Percentiles rank a stretch among this genome's conserved stretches.
phyloP scores from a whole-genome alignment of 495 filamentous ascomycete species.

The Evernia prunastri region DNA sequence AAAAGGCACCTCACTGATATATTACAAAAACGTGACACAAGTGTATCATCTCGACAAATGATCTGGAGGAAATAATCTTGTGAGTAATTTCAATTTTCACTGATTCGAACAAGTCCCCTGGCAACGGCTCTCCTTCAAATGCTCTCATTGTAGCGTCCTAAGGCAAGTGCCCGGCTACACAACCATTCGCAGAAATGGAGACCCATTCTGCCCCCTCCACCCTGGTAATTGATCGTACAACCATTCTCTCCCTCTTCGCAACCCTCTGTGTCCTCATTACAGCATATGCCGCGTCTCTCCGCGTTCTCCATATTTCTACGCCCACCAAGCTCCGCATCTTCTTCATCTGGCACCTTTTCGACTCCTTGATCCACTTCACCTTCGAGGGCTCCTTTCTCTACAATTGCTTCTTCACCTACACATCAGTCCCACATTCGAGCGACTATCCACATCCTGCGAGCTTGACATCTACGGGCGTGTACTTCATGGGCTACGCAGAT shows the following conservation, averaged over 20 bases:
- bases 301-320: conserved; percentile 43
- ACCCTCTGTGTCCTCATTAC: conserved; percentile 48
- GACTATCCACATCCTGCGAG: conserved; percentile 37
- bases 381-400: conserved; percentile 89
- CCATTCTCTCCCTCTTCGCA: conserved; percentile 47
- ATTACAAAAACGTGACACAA: no score
- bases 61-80: no score
- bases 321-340: conserved; percentile 54
- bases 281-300: conserved; percentile 42
- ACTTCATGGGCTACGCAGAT: conserved; percentile 47
- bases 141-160: no score
- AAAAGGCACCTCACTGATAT: no score
- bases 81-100: no score
- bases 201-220: conserved; percentile 29
- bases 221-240: conserved; percentile 36
- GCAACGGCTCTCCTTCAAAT: no score
- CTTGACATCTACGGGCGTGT: conserved; percentile 38
- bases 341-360: conserved; percentile 94
- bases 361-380: conserved; percentile 79
- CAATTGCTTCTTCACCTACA: conserved; percentile 79
- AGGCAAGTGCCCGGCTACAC: neutral
- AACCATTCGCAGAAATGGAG: conserved; percentile 14
- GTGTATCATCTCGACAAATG: no score
- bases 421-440: conserved; percentile 31
- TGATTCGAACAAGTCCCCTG: no score